Evolutionary conservation across 352 stramenopile species (phyloP), one percentile per base, ranked within the genome.

Genomic region (Pythium monospermum): DNA sequence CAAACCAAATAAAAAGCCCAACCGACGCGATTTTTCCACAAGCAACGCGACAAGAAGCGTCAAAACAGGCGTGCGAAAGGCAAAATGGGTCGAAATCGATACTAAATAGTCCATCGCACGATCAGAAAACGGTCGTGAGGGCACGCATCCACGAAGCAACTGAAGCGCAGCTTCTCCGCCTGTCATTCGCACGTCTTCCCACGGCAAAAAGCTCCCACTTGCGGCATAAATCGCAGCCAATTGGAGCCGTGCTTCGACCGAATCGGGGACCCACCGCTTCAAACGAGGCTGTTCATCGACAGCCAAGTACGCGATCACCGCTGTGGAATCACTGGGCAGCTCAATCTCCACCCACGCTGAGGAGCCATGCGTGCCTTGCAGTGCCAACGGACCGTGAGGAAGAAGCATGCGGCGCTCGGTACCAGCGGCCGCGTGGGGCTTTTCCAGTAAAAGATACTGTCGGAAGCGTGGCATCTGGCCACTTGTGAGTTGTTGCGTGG

Each of bases 121-220:
- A 2, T 15, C 5, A 0, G 64, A 67, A 35, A 69, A 78, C 6
- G 64, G 67, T 8, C 65, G 55, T 39, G 57, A 68, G 0, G 63
- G 67, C 15, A 52, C 56, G 41, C 71, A 85, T 3, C 64, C 56
- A 53, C 61, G 64, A 16, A 85, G 40, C 23, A 73, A 37, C 39
- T 74, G 54, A 11, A 84, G 18, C 6, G 71, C 67, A 10, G 68
- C 65, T 32, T 87, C 76, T 0, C 59, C 40, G 15, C 66, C 69
- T 8, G 73, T 82, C 76, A 87, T 81, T 8, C 57, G 41, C 11
- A 80, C 28, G 4, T 62, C 41, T 12, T 42, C 59, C 16, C 57
- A 69, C 13, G 71, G 64, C 8, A 80, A 36, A 31, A 45, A 57
- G 3, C 42, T 58, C 1, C 63, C 63, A 0, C 67, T 63, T 12